Evolutionary conservation across 1,139 yeast species (phyloP).

Genomic region (Saccharomyces hybrid): DNA sequence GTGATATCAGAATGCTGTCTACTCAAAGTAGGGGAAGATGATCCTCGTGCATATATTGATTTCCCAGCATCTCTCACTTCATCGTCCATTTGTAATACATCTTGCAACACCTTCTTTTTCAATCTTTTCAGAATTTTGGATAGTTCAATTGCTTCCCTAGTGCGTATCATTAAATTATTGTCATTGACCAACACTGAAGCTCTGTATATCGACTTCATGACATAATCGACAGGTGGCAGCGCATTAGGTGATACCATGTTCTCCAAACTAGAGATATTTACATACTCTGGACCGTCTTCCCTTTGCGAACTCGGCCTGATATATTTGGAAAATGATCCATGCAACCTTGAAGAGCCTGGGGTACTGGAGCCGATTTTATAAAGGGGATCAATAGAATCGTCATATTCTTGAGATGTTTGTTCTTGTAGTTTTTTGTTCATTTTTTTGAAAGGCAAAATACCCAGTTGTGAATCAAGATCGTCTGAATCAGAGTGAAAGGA

Average conservation of each 20-base stretch:
- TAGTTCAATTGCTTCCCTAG: slow-evolving; percentile 53
- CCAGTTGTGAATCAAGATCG: slow-evolving; percentile 1
- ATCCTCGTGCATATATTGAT: background rate
- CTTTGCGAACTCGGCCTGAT: background rate
- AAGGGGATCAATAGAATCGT: slow-evolving; percentile 4
- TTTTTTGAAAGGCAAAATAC: slow-evolving; percentile 3
- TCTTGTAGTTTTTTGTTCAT: slow-evolving; percentile 3
- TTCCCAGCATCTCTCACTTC: slow-evolving; percentile 1
- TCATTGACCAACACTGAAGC: slow-evolving; percentile 55
- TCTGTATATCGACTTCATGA: slow-evolving; percentile 55
- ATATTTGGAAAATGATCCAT: background rate
- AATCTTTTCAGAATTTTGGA: slow-evolving; percentile 38
- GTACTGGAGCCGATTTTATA: background rate
- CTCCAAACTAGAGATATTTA: slow-evolving; percentile 27
- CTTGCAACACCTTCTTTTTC: slow-evolving; percentile 17
- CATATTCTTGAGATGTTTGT: slow-evolving; percentile 3
- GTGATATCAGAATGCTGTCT: background rate
- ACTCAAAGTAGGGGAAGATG: background rate
- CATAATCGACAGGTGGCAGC: slow-evolving; percentile 46
- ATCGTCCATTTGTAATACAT: slow-evolving; percentile 2
- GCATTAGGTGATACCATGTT: slow-evolving; percentile 47
- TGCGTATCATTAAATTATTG: slow-evolving; percentile 54
- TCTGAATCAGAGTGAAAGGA: slow-evolving; percentile 4
- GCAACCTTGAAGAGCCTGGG: background rate
- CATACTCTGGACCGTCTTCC: background rate